Evolutionary conservation across 768 basidiomycete genomes (phyloP).

Genomic region (Lactifluus subvellereus): DNA sequence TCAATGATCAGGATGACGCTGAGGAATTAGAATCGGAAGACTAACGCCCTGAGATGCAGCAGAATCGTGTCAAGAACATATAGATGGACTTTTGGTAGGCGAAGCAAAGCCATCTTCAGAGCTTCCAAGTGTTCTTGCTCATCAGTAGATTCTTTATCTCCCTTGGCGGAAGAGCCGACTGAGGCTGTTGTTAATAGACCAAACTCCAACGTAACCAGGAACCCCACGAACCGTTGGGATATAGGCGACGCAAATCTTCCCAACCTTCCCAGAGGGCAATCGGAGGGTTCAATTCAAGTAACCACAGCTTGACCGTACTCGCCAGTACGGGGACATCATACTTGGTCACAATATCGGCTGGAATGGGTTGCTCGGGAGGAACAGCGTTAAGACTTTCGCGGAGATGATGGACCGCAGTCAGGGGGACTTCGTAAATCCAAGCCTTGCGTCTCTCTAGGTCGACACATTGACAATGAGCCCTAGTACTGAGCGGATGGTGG

Average conservation of each 20-base stretch:
- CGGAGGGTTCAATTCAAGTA: slow-evolving; percentile 87
- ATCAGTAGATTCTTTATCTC: slow-evolving; percentile 48
- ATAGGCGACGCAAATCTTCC: slow-evolving; percentile 86
- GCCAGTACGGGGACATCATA: slow-evolving; percentile 88
- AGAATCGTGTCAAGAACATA: slow-evolving; percentile 75
- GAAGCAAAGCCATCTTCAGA: slow-evolving; percentile 55
- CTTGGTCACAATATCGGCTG: slow-evolving; percentile 53
- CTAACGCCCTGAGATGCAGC: slow-evolving; percentile 64
- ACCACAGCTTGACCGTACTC: slow-evolving; percentile 79
- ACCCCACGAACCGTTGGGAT: slow-evolving; percentile 50
- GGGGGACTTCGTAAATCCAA: slow-evolving; percentile 94
- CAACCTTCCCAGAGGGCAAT: slow-evolving; percentile 82
- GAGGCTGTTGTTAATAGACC: slow-evolving; percentile 6
- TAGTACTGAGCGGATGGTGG: too few species aligned
- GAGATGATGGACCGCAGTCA: slow-evolving; percentile 76
- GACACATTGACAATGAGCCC: slow-evolving; percentile 5
- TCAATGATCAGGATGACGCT: slow-evolving; percentile 5
- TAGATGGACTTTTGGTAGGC: slow-evolving; percentile 72
- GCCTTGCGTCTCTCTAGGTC: slow-evolving; percentile 73
- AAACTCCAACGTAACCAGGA: neutral
- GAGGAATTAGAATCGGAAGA: neutral
- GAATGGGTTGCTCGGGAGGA: slow-evolving; percentile 45
- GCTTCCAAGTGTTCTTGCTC: slow-evolving; percentile 55
- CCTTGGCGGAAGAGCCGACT: slow-evolving; percentile 51
- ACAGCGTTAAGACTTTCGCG: slow-evolving; percentile 77